Evolutionary conservation across 177 flowering plant species (phyloP).

Genomic region (Telopea speciosissima): DNA sequence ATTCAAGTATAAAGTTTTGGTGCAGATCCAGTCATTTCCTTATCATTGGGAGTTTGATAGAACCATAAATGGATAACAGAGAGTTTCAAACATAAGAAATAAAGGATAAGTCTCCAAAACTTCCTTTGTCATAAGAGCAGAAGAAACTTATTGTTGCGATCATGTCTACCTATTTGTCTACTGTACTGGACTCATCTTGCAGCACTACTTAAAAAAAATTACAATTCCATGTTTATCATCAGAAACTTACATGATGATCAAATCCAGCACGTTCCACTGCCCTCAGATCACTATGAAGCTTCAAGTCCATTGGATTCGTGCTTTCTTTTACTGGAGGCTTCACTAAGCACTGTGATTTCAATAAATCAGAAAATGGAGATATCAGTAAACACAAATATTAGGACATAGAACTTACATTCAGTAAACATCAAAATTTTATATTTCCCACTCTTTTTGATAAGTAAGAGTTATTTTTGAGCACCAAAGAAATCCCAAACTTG

Average conservation of each 20-base stretch:
- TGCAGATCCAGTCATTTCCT: background rate
- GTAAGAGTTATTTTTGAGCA: no score
- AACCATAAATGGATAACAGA: no score
- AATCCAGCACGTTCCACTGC: constrained; percentile 93
- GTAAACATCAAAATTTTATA: background rate
- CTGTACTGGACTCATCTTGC: background rate
- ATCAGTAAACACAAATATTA: background rate
- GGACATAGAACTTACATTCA: background rate
- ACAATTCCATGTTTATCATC: no score
- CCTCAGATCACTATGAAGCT: constrained; percentile 73
- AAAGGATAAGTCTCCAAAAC: no score
- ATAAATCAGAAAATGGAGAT: background rate
- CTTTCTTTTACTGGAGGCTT: constrained; percentile 81
- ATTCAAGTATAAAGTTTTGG: no score
- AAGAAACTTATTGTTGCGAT: no score
- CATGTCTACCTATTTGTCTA: background rate
- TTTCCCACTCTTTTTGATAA: no score
- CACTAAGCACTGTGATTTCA: constrained; percentile 44
- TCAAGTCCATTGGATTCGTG: constrained; percentile 67
- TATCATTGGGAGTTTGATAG: no score
- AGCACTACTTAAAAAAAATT: background rate
- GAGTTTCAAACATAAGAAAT: no score
- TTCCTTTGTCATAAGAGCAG: no score
- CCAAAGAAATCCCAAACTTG: no score
- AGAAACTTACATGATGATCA: constrained; percentile 59